Evolutionary conservation across 805 yeast genomes (phyloP).

Genomic region (Ascoidea tarda): DNA sequence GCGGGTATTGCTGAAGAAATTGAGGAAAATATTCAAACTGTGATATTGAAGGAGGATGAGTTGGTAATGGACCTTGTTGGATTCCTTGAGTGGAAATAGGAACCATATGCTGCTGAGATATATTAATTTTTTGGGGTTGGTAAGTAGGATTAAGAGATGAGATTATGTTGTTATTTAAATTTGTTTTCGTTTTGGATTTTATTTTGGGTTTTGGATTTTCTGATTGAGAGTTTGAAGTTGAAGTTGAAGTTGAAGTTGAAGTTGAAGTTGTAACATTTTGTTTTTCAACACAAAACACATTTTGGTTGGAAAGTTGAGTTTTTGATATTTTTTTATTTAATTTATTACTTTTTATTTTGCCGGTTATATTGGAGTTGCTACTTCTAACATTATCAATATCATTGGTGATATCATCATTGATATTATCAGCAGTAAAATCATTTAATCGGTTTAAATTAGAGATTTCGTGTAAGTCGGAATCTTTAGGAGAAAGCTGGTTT

Average conservation of each 20-base stretch:
- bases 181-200: too few relatives aligned
- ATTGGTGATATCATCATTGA: too few relatives aligned
- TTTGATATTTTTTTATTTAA: too few relatives aligned
- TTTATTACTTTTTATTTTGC: too few relatives aligned
- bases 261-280: background rate
- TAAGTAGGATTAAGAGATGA: background rate
- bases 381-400: too few relatives aligned
- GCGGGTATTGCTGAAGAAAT: background rate
- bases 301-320: background rate
- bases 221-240: background rate
- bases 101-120: background rate
- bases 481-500: background rate
- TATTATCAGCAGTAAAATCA: too few relatives aligned
- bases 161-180: background rate
- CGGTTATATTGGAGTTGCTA: too few relatives aligned
- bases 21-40: background rate
- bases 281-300: background rate
- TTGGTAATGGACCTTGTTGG: background rate
- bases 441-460: too few relatives aligned
- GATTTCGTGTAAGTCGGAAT: background rate
- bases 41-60: background rate
- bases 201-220: background rate
- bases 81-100: background rate
- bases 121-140: background rate
- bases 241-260: background rate